Evolutionary conservation across 495 filamentous ascomycete species (phyloP).

Genomic region (Ascodesmis nigricans): DNA sequence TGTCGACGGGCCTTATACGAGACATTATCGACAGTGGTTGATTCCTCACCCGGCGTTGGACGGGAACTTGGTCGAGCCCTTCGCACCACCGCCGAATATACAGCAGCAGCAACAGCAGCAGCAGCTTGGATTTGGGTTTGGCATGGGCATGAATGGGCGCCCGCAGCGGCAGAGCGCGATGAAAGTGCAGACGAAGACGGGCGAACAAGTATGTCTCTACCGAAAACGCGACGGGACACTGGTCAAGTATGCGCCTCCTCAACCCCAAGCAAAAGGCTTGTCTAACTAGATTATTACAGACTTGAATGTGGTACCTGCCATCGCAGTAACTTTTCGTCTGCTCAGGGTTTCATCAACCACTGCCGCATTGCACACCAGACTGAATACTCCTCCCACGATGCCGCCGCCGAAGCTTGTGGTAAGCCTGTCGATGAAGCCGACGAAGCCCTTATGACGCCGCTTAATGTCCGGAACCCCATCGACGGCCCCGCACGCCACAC

Average conservation of each 20-base stretch:
- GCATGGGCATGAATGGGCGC: no score
- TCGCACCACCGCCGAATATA: no score
- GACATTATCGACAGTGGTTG: constrained; percentile 87
- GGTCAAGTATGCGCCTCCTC: constrained; percentile 16
- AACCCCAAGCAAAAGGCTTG: constrained; percentile 24
- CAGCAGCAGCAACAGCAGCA: no score
- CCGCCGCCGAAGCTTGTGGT: constrained; percentile 74
- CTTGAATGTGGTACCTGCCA: constrained; percentile 77
- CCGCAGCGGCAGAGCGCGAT: constrained; percentile 26
- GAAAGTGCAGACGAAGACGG: constrained; percentile 18
- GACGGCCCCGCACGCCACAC: constrained; percentile 19
- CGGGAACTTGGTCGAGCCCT: no score
- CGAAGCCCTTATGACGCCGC: constrained; percentile 10
- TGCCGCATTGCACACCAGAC: constrained; percentile 84
- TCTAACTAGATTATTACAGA: constrained; percentile 26
- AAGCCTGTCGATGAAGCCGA: constrained; percentile 42
- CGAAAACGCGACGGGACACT: constrained; percentile 15
- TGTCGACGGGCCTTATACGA: constrained; percentile 70
- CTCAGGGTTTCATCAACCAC: constrained; percentile 95
- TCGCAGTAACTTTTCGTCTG: constrained; percentile 74
- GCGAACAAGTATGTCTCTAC: constrained; percentile 17
- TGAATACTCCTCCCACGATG: constrained; percentile 83
- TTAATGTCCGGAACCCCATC: constrained; percentile 10
- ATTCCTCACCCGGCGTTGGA: constrained; percentile 77
- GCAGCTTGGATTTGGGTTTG: no score